Conservation (phyloP, 1,284 basidiomycete species). For the Psilocybe mexicana region DNA sequence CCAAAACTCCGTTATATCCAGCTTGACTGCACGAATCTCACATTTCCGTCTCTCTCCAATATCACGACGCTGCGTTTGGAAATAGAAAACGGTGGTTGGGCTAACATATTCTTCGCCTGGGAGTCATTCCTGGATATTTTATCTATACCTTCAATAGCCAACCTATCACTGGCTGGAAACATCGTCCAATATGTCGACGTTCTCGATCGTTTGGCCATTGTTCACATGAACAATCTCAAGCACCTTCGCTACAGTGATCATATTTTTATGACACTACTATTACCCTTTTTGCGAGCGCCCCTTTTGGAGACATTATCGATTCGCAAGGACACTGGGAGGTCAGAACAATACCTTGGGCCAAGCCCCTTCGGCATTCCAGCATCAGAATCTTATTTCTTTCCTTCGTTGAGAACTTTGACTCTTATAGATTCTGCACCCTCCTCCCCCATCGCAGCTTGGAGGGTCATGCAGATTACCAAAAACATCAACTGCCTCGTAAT, state of each 20-base stretch:
- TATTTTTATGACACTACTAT: conserved; percentile 2
- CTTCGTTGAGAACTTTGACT: too few relatives aligned
- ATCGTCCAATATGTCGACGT: background rate
- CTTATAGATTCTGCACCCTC: too few relatives aligned
- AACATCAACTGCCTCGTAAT: too few relatives aligned
- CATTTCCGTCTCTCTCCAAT: conserved; percentile 13
- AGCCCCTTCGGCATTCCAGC: background rate
- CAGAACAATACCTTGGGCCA: background rate
- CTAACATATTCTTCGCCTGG: background rate
- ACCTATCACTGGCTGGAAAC: conserved; percentile 14
- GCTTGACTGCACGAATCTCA: background rate
- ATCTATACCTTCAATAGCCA: conserved; percentile 9
- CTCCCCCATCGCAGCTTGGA: too few relatives aligned
- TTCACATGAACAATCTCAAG: conserved; percentile 13
- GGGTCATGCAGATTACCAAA: too few relatives aligned
- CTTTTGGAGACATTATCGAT: conserved; percentile 16
- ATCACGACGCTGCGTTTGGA: conserved; percentile 18
- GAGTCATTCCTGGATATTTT: conserved; percentile 10
- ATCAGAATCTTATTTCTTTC: too few relatives aligned
- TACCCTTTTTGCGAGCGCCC: conserved; percentile 13
- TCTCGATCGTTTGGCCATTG: too few relatives aligned
- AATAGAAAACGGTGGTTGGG: background rate
- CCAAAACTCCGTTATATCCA: conserved; percentile 12
- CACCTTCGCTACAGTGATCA: conserved; percentile 12
- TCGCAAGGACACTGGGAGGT: background rate